A percentile compares a stretch with the other conserved stretches of the same genome.
Evolutionary conservation across 2,329 filamentous ascomycete genomes (phyloP).

Genomic region (Fusarium sp.): DNA sequence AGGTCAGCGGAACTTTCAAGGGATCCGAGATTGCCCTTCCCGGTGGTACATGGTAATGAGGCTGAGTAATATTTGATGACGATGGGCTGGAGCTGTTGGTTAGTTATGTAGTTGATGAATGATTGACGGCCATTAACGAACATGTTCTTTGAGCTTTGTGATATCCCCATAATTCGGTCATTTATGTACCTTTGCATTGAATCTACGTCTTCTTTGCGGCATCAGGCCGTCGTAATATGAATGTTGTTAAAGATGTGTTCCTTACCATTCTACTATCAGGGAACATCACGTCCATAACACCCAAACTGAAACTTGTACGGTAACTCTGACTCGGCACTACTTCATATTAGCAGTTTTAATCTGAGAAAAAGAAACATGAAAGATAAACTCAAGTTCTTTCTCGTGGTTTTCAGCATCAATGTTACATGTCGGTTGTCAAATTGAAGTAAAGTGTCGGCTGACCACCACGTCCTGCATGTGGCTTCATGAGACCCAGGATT

Average conservation of each 20-base stretch:
- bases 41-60: constrained; percentile 13
- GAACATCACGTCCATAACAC: too few relatives aligned
- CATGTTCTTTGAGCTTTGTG: background rate
- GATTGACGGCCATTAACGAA: background rate
- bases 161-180: background rate
- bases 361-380: background rate
- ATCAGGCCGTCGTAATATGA: background rate
- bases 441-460: background rate
- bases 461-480: background rate
- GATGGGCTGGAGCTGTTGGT: background rate
- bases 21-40: constrained; percentile 32
- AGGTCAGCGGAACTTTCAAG: constrained; percentile 43
- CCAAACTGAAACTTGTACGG: too few relatives aligned
- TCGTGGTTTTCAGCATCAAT: background rate
- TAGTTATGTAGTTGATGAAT: background rate
- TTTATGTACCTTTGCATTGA: background rate
- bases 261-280: too few relatives aligned
- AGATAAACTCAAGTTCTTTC: background rate
- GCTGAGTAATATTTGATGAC: background rate
- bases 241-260: background rate
- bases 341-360: too few relatives aligned
- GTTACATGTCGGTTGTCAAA: background rate
- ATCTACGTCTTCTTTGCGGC: background rate
- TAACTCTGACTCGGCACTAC: too few relatives aligned
- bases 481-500: background rate